Evolutionary conservation across 495 filamentous ascomycete species (phyloP).

Genomic region (Neurospora intermedia): DNA sequence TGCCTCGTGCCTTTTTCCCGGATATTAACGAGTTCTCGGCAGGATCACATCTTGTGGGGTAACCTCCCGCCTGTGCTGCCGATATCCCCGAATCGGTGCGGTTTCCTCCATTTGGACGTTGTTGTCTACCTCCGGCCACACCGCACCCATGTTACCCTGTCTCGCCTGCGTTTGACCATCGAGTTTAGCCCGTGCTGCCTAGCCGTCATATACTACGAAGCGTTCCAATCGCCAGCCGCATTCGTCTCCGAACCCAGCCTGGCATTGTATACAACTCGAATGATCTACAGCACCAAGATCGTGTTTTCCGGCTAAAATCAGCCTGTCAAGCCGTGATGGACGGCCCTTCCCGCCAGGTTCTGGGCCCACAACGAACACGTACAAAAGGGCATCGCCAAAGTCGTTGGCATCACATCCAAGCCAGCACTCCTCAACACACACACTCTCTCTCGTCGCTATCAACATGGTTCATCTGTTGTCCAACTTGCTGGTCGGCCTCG

Average conservation of each 20-base stretch:
- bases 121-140: not conserved
- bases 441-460: not conserved
- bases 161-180: not conserved
- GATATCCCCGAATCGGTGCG: not conserved
- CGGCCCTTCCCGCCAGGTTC: not conserved
- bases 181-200: not conserved
- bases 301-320: not conserved
- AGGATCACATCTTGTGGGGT: not conserved
- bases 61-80: not conserved
- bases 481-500: constrained; percentile 6
- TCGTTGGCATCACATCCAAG: not conserved
- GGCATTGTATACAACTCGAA: not conserved
- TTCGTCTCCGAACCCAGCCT: not conserved
- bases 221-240: not conserved
- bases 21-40: not conserved
- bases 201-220: not conserved
- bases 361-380: not conserved
- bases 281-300: not conserved
- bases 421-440: not conserved
- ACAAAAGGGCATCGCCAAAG: not conserved
- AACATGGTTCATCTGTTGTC: not conserved
- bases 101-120: not conserved
- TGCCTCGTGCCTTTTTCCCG: not conserved
- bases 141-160: not conserved
- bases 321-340: not conserved